Conservation (phyloP, 352 stramenopile species). For the Pythium phragmiticola region DNA sequence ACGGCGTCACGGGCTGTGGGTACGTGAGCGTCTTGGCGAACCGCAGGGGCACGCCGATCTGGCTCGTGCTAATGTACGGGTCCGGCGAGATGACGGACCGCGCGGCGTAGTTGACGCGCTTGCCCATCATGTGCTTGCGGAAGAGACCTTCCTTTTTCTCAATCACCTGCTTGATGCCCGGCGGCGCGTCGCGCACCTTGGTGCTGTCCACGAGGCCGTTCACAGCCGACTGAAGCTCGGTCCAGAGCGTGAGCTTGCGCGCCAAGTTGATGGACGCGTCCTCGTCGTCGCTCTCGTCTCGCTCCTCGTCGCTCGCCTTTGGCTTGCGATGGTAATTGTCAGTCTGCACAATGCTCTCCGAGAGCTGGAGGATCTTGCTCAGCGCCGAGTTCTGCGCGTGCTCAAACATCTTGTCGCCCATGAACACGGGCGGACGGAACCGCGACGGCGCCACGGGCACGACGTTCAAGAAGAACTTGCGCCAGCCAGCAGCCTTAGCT, state of each 20-base stretch:
- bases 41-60: slow-evolving; percentile 98
- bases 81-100: slow-evolving; percentile 99
- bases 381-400: slow-evolving; percentile 97
- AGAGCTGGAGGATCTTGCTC: slow-evolving; percentile 92
- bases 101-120: slow-evolving; percentile 99
- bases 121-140: slow-evolving; percentile 98
- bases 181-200: slow-evolving; percentile 70
- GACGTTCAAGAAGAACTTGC: slow-evolving; percentile 96
- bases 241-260: slow-evolving; percentile 94
- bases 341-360: slow-evolving; percentile 87
- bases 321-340: slow-evolving; percentile 54
- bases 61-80: slow-evolving; percentile 99
- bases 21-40: slow-evolving; percentile 99
- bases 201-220: slow-evolving; percentile 85
- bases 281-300: slow-evolving; percentile 44
- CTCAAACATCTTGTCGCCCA: slow-evolving; percentile 96
- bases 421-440: slow-evolving; percentile 97
- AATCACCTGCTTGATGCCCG: slow-evolving; percentile 97
- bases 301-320: slow-evolving; percentile 43
- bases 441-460: slow-evolving; percentile 96
- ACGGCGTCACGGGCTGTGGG: slow-evolving; percentile 96
- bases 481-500: slow-evolving; percentile 76
- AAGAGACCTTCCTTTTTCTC: slow-evolving; percentile 99
- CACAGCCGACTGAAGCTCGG: slow-evolving; percentile 95
- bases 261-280: slow-evolving; percentile 79